These are phyloP conservation scores for Filobasidium uniguttulatum DNA, from an alignment of 1,284 basidiomycete species.

Conservation along the genomic window DNA sequence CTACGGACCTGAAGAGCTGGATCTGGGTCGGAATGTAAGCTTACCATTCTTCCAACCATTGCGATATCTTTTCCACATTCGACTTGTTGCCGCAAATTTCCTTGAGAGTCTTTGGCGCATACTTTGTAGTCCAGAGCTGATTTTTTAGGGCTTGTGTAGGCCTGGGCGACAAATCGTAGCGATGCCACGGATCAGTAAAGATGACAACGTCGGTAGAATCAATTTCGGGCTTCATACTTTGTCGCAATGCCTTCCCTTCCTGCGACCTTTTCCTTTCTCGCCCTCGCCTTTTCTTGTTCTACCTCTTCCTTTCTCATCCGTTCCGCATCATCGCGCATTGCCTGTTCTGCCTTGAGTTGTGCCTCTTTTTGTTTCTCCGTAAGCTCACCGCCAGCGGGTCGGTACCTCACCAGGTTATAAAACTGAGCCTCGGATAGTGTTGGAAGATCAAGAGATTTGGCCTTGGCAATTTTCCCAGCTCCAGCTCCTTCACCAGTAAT, in stretches of 20 bases:
- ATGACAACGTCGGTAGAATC: neutral
- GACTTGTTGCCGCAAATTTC: slow-evolving; percentile 94
- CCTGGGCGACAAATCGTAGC: neutral
- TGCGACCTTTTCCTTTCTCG: slow-evolving; percentile 36
- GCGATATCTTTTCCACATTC: slow-evolving; percentile 70
- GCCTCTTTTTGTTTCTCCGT: slow-evolving; percentile 75
- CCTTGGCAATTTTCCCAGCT: slow-evolving; percentile 67
- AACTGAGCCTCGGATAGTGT: slow-evolving; percentile 82
- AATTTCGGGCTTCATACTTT: slow-evolving; percentile 33
- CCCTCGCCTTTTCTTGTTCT: slow-evolving; percentile 6
- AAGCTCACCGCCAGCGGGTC: slow-evolving; percentile 37
- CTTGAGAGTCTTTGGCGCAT: slow-evolving; percentile 73
- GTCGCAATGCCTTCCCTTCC: slow-evolving; percentile 26
- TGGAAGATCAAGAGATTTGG: slow-evolving; percentile 61
- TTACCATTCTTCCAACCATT: slow-evolving; percentile 79
- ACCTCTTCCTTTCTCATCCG: slow-evolving; percentile 43
- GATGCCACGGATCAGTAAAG: neutral
- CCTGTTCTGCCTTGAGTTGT: slow-evolving; percentile 56
- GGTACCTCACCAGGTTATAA: slow-evolving; percentile 61
- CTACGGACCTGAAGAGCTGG: too few species aligned
- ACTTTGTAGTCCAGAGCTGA: slow-evolving; percentile 90
- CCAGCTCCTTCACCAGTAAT: slow-evolving; percentile 81
- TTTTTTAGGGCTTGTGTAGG: slow-evolving; percentile 21
- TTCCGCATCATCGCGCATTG: slow-evolving; percentile 46
- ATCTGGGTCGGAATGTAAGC: slow-evolving; percentile 19